Base-by-base conservation (phyloP, 176 grass and related monocot species). In the Zoysia japonica region DNA sequence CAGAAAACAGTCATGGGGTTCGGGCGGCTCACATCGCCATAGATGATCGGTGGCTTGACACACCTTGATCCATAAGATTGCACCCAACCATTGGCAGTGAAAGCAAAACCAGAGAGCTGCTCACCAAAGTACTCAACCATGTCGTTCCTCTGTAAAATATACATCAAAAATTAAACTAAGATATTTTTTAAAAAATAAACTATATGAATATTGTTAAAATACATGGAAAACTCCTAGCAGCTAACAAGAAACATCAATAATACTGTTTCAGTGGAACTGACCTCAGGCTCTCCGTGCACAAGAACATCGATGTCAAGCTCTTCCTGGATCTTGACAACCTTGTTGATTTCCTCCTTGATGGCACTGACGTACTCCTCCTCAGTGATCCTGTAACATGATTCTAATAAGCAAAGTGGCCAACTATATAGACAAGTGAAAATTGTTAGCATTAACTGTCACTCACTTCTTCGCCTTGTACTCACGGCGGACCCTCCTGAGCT, bases 61-160 rank as follows among this genome's bases (percentile, higher is more conserved):
- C 93, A 97, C 53, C 91, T 55, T 35, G 93, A 97, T 70, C 93
- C 93, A 72, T 97, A 97, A 38, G 93, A 97, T 81, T 97, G 93
- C 48, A 97, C 93, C 93, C 93, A 97, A 15, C 93, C 93, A 11
- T 97, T 97, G 68, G 88, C 91, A 55, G 93, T 97, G 79, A 97
- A 97, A 49, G 88, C 91, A 87, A 97, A 97, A 71, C 93, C 93
- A 43, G 86, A 93, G 20, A 97, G 83, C 69, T 97, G 93, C 82
- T 97, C 93, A n/a, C 93, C 93, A 0, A 97, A 97, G 82, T 97
- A 97, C 82, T 97, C 93, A 46, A 97, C 93, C 93, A 97, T 97
- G 81, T 97, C 93, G 44, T 97, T 97, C 52, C 93, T 97, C 93
- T 97, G 90, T 45, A 60, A 48, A 72, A 78, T 57, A 61, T 60